A percentile compares a stretch with the other conserved stretches of the same genome.
These are phyloP conservation scores for Pichia norvegensis DNA, from an alignment of 1,139 yeast species.

Conservation along the genomic window DNA sequence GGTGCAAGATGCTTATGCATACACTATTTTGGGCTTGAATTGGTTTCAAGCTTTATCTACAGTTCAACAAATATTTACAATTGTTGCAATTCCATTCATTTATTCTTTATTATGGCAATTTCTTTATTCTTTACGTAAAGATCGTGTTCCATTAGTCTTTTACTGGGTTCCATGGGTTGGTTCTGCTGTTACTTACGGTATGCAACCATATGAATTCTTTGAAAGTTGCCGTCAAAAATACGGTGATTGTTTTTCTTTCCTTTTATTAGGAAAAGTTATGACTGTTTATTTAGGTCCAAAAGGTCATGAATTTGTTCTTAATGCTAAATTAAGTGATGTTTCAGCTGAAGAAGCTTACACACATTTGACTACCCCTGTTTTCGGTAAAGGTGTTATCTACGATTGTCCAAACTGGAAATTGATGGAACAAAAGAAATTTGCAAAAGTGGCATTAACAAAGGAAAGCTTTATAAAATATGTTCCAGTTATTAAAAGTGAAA, in stretches of 20 bases:
- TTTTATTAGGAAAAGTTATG: conserved; percentile 84
- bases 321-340: conserved; percentile 82
- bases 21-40: conserved; percentile 5
- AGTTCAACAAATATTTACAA: conserved; percentile 32
- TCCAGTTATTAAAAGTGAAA: conserved; percentile 79
- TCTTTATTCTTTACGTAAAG: conserved; percentile 61
- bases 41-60: conserved; percentile 15
- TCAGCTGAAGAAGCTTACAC: conserved; percentile 95
- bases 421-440: conserved; percentile 98
- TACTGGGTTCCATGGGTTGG: conserved; percentile 97
- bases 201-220: conserved; percentile 88
- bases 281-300: conserved; percentile 95
- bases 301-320: conserved; percentile 94
- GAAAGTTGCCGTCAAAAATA: conserved; percentile 66
- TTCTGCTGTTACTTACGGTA: conserved; percentile 80
- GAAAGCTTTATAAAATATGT: conserved; percentile 83
- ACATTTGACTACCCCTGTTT: conserved; percentile 94
- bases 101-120: conserved; percentile 67
- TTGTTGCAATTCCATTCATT: conserved; percentile 42
- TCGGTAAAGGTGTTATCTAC: conserved; percentile 94
- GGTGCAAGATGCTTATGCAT: conserved; percentile 13
- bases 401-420: conserved; percentile 90
- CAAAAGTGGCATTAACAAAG: conserved; percentile 78
- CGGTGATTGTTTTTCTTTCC: conserved; percentile 89
- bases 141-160: conserved; percentile 81